phyloP scores from a whole-genome alignment of 1,139 yeast genomes.

The Magnusiomyces ingens region DNA sequence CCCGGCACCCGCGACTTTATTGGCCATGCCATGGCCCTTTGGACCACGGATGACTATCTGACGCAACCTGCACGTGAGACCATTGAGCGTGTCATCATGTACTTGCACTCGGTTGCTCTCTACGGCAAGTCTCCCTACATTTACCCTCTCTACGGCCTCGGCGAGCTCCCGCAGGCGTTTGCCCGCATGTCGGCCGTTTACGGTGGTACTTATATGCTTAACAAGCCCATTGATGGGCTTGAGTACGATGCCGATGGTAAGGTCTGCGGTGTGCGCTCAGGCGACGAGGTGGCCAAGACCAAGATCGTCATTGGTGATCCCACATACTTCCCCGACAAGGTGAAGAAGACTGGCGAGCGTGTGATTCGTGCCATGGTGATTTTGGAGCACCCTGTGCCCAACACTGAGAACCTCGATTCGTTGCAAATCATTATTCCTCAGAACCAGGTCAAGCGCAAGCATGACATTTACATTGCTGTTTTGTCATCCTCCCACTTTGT shows the following conservation, averaged over 20 bases:
- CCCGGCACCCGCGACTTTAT: slow-evolving; percentile 92
- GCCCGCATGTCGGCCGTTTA: slow-evolving; percentile 95
- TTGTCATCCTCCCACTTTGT: slow-evolving; percentile 88
- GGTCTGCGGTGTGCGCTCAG: slow-evolving; percentile 81
- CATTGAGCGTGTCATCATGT: slow-evolving; percentile 75
- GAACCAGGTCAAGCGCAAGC: slow-evolving; percentile 87
- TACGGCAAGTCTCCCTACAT: slow-evolving; percentile 96
- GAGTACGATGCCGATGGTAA: slow-evolving; percentile 65
- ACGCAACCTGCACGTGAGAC: slow-evolving; percentile 90
- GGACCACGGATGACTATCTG: slow-evolving; percentile 88
- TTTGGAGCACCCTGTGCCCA: slow-evolving; percentile 82
- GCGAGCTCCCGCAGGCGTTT: slow-evolving; percentile 97
- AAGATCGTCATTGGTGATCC: slow-evolving; percentile 97
- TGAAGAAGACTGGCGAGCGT: slow-evolving; percentile 72
- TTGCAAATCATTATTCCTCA: slow-evolving; percentile 94
- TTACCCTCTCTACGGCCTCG: slow-evolving; percentile 93
- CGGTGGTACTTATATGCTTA: slow-evolving; percentile 98
- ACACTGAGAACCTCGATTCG: slow-evolving; percentile 78
- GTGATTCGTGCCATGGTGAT: slow-evolving; percentile 95
- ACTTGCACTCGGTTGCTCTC: slow-evolving; percentile 85
- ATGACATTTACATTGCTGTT: slow-evolving; percentile 90
- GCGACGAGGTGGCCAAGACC: slow-evolving; percentile 87
- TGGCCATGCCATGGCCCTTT: slow-evolving; percentile 98
- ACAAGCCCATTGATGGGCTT: slow-evolving; percentile 89
- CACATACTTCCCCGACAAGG: slow-evolving; percentile 91